Percentiles rank a stretch among this genome's conserved stretches.
phyloP scores from a whole-genome alignment of 345 rosid species.

The Gossypium arboreum region DNA sequence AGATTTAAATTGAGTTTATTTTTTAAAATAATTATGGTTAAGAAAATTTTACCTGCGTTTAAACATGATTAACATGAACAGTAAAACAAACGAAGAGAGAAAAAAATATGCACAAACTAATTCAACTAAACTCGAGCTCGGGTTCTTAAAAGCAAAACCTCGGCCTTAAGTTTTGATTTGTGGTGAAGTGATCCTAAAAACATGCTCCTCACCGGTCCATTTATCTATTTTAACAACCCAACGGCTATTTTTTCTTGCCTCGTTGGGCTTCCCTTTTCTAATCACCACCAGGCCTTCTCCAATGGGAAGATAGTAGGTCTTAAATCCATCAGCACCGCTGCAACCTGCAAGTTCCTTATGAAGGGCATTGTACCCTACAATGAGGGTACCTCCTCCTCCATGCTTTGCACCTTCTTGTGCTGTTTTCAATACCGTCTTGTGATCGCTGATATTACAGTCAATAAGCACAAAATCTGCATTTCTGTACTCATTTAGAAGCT shows the following conservation, averaged over 20 bases:
- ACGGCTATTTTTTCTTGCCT: slow-evolving; percentile 28
- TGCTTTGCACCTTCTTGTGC: slow-evolving; percentile 22
- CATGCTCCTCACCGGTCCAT: slow-evolving; percentile 51
- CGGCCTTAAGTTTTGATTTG: slow-evolving; percentile 16
- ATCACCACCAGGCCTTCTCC: slow-evolving; percentile 45
- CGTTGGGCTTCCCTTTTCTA: neutral
- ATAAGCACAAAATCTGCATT: slow-evolving; percentile 43
- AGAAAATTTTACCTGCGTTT: no score
- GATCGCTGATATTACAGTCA: slow-evolving; percentile 35
- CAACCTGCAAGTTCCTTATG: slow-evolving; percentile 23
- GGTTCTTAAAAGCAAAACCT: neutral
- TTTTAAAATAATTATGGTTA: no score
- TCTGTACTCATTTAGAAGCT: slow-evolving; percentile 23
- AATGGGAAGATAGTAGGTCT: slow-evolving; percentile 41
- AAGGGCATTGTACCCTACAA: slow-evolving; percentile 48
- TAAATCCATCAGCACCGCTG: slow-evolving; percentile 14
- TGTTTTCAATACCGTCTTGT: slow-evolving; percentile 19
- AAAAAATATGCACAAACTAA: neutral
- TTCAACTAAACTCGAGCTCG: neutral
- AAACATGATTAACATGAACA: no score
- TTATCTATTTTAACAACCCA: slow-evolving; percentile 49
- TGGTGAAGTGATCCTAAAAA: slow-evolving; percentile 34
- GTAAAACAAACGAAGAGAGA: no score
- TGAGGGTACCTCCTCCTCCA: slow-evolving; percentile 13
- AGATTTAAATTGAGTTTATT: no score